Conservation (phyloP, 2,329 filamentous ascomycete species). For the Cordyceps javanica region DNA sequence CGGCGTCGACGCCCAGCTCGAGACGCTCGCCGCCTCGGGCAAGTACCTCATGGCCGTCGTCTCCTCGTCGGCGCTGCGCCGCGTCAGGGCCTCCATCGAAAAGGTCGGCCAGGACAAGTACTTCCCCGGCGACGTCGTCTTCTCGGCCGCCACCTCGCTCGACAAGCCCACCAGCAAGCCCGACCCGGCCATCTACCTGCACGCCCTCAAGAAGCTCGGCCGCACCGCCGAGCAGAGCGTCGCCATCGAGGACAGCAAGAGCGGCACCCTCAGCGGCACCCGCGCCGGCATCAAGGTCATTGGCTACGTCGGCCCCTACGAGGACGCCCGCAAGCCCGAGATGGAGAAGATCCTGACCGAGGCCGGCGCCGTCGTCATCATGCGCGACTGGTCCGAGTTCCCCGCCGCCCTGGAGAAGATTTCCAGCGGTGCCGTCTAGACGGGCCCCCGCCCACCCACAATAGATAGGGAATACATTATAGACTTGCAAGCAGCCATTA, state of each 20-base stretch:
- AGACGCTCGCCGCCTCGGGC: constrained; percentile 51
- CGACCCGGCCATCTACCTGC: constrained; percentile 80
- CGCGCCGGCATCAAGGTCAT: constrained; percentile 75
- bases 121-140: constrained; percentile 70
- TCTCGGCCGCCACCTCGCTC: constrained; percentile 75
- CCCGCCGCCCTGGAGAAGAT: constrained; percentile 40
- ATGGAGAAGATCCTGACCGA: constrained; percentile 58
- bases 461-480: background rate
- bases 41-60: constrained; percentile 76
- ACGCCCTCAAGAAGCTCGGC: constrained; percentile 67
- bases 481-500: constrained; percentile 5
- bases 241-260: constrained; percentile 85
- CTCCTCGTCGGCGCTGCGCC: constrained; percentile 69
- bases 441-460: background rate
- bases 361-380: constrained; percentile 57
- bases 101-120: constrained; percentile 75
- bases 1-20: constrained; percentile 62
- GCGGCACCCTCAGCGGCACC: constrained; percentile 66
- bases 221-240: constrained; percentile 66
- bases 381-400: constrained; percentile 54
- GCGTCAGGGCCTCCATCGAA: constrained; percentile 70
- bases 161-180: constrained; percentile 81
- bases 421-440: constrained; percentile 31
- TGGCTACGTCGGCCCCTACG: constrained; percentile 79
- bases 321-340: constrained; percentile 51